Evolutionary conservation across 257 asterid species (phyloP).

Genomic region (Petunia axillaris): DNA sequence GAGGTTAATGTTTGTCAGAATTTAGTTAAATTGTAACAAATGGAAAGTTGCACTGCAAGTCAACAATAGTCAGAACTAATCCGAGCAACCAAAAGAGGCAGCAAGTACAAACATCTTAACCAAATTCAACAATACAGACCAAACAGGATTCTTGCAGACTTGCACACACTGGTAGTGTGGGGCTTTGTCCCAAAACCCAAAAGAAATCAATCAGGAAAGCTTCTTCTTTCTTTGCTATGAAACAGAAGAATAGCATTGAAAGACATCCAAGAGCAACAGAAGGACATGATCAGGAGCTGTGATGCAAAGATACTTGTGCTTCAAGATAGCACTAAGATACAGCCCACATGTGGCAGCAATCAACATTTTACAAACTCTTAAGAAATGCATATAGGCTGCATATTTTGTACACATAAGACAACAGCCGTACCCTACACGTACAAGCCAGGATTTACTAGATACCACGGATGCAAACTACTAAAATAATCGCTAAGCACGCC

Average conservation of each 20-base stretch:
- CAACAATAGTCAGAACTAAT: neutral
- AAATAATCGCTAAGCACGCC: neutral
- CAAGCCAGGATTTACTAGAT: neutral
- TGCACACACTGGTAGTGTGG: neutral
- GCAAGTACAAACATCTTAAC: conserved; percentile 22
- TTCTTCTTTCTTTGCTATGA: neutral
- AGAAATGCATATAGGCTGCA: neutral
- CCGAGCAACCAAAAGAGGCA: conserved; percentile 12
- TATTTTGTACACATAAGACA: neutral
- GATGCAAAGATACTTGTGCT: neutral
- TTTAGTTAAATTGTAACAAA: neutral
- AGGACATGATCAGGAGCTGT: neutral
- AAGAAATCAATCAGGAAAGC: neutral
- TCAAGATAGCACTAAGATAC: neutral
- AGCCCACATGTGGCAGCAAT: neutral
- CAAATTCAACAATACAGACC: neutral
- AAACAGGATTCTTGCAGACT: neutral
- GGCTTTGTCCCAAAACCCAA: conserved; percentile 2
- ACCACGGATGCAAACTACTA: neutral
- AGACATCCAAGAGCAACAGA: neutral
- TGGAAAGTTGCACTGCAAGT: neutral
- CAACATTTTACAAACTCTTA: conserved; percentile 5
- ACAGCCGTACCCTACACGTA: neutral
- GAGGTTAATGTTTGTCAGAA: conserved; percentile 20
- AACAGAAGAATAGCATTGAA: conserved; percentile 1